These are phyloP conservation scores for Haematococcus sp. DNA, from an alignment of 139 green algal genomes.

Conservation along the genomic window DNA sequence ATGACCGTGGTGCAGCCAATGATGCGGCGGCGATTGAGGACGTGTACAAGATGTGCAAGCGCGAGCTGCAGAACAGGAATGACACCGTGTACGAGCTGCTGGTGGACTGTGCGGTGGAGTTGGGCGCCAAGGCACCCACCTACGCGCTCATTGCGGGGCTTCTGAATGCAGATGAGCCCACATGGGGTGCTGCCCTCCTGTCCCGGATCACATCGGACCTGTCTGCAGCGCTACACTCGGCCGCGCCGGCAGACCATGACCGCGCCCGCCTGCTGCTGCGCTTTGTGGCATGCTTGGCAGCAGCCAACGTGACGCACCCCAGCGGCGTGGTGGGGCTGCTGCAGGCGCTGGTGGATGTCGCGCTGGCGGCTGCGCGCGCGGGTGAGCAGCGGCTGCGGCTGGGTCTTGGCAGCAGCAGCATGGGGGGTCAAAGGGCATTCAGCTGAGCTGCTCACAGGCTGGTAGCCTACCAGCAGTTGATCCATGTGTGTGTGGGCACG, in stretches of 20 bases:
- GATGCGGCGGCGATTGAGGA: background rate
- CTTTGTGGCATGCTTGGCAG: constrained; percentile 56
- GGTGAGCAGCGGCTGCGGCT: background rate
- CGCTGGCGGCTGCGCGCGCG: constrained; percentile 13
- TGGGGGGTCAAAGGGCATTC: background rate
- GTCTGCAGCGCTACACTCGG: constrained; percentile 16
- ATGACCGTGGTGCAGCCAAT: background rate
- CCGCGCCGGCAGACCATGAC: constrained; percentile 10
- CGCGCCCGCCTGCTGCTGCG: constrained; percentile 68
- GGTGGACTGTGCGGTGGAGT: constrained; percentile 65
- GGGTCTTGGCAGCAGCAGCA: background rate
- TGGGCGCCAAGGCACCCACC: constrained; percentile 67
- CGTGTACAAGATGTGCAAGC: constrained; percentile 19
- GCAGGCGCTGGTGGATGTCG: constrained; percentile 44
- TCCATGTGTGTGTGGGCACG: background rate
- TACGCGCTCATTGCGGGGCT: constrained; percentile 68
- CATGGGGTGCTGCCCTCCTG: constrained; percentile 22
- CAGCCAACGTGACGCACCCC: constrained; percentile 50
- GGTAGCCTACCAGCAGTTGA: too few relatives aligned
- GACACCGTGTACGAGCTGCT: constrained; percentile 37
- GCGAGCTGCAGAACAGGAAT: constrained; percentile 37
- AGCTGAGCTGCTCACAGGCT: too few relatives aligned
- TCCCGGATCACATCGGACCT: constrained; percentile 16
- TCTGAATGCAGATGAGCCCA: constrained; percentile 30
- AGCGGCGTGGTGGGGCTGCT: constrained; percentile 43